Percentiles rank a stretch among this genome's conserved stretches.
Evolutionary conservation across 1,284 basidiomycete genomes (phyloP).

Genomic region (Malassezia arunalokei): DNA sequence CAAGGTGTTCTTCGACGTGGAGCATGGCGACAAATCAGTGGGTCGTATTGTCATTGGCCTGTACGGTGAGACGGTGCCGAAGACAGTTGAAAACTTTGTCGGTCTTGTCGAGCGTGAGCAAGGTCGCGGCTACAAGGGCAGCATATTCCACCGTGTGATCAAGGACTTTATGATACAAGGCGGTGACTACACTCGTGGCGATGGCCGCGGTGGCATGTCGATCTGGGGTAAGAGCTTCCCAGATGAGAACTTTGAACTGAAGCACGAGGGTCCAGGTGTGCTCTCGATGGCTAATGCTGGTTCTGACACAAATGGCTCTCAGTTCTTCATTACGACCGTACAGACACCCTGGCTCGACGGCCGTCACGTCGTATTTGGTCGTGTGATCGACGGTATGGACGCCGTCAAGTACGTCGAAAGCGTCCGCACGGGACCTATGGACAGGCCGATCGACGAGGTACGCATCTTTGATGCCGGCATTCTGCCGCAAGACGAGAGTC

Average conservation of each 20-base stretch:
- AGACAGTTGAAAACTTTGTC: slow-evolving; percentile 41
- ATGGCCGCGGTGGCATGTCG: slow-evolving; percentile 41
- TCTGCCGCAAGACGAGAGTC: slow-evolving; percentile 25
- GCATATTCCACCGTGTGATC: slow-evolving; percentile 55
- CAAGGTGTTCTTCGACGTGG: slow-evolving; percentile 42
- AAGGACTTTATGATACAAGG: slow-evolving; percentile 54
- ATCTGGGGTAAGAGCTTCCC: slow-evolving; percentile 38
- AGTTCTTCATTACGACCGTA: slow-evolving; percentile 45
- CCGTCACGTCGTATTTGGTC: slow-evolving; percentile 39
- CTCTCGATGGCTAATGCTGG: slow-evolving; percentile 38
- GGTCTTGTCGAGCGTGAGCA: slow-evolving; percentile 50
- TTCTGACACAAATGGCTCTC: slow-evolving; percentile 49
- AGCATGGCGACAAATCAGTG: slow-evolving; percentile 33
- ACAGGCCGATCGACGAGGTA: slow-evolving; percentile 30
- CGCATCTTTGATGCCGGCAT: slow-evolving; percentile 34
- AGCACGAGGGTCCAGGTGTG: slow-evolving; percentile 35
- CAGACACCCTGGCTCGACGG: slow-evolving; percentile 39
- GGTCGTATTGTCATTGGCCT: slow-evolving; percentile 38
- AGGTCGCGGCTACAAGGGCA: slow-evolving; percentile 63
- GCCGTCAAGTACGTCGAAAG: slow-evolving; percentile 38
- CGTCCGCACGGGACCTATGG: slow-evolving; percentile 30
- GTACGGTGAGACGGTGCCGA: slow-evolving; percentile 37
- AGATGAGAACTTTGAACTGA: slow-evolving; percentile 37
- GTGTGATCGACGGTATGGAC: slow-evolving; percentile 36
- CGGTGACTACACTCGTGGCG: slow-evolving; percentile 43